Evolutionary conservation across 805 yeast species (phyloP), one percentile per base, ranked within the genome.

Genomic region (Tetrapisispora namnaoensis): DNA sequence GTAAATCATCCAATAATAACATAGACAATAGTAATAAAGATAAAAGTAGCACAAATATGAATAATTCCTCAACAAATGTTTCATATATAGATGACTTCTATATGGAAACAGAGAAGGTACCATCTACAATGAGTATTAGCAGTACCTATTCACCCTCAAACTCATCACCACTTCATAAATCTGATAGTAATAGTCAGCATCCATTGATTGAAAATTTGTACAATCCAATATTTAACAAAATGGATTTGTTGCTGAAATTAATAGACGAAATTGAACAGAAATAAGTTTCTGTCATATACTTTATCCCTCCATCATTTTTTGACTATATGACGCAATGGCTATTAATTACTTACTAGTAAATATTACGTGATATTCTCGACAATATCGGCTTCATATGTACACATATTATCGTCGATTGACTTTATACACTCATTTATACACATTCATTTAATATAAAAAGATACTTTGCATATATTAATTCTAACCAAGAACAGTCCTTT

Each of bases 201-300:
- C 76, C 78, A 3, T 63, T 68, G 4, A 76, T 81, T 8, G 74
- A 72, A 43, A 74, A 73, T 21, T 69, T 80, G 61, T 82, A 80
- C 62, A 68, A 75, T 55, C 85, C 86, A 2, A 70, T 83, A 8
- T 68, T 82, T 45, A 71, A 72, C 22, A 75, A 75, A 53, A 66
- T 76, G 52, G 71, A 71, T 47, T 63, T 58, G 20, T 51, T 72
- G 8, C 49, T 67, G 42, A 55, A 50, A 50, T 55, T 62, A 47
- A 54, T 60, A 46, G 58, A 63, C 37, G 47, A 54, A 7, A 46
- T 58, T 24, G 54, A 50, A 37, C 47, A 48, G 22, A 22, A 46
- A 32, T 42, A 21, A 44, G 41, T n/a, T n/a, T n/a, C n/a, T n/a
- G 35, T 24, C 4, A 43, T 13, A 13, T 16, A 20, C 6, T 8